Evolutionary conservation across 1,284 basidiomycete species (phyloP), one percentile per base, ranked within the genome.

Genomic region (Malassezia globosa): DNA sequence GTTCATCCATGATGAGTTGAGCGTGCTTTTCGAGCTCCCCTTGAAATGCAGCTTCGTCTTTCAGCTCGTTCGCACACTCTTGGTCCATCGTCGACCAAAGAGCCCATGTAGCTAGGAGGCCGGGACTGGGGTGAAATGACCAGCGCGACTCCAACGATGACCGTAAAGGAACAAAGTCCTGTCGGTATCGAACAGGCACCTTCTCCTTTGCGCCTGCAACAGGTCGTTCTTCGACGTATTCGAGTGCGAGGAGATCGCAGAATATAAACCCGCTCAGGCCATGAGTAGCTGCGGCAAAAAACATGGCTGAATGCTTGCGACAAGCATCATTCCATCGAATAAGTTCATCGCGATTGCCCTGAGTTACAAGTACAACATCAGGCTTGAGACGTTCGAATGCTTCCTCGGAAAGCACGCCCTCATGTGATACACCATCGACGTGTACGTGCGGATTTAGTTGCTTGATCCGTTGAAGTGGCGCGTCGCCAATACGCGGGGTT

Each of bases 241-340:
- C 81, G 24, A 46, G 31, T 1, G 79, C 76, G 48, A 89, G 77
- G 39, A 97, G 77, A 71, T 97, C 90, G 52, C 86, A 85, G 71
- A 96, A 95, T 61, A 92, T 85, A 73, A 85, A 97, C 5, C 92
- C 94, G 40, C 83, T 76, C 52, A 92, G 77, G n/a, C 92, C 92
- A 70, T 87, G 89, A 10, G 84, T 82, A 7, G 84, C 84, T 0
- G 88, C 85, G 16, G 82, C 81, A 65, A 94, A 96, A 72, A 96
- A 85, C 41, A 57, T 56, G 27, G 54, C 29, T 4, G 39, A 37
- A 2, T 37, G 33, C 13, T 35, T 14, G 13, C 88, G 78, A 64
- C 86, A 85, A 13, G 80, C 77, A 33, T 80, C 77, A 72, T 95
- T 89, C 51, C 92, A 77, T 41, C 74, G 76, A 61, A 84, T 77